A percentile compares a stretch with the other conserved stretches of the same genome.
These are phyloP conservation scores for Conringia planisiliqua DNA, from an alignment of 345 rosid species.

Conservation along the genomic window DNA sequence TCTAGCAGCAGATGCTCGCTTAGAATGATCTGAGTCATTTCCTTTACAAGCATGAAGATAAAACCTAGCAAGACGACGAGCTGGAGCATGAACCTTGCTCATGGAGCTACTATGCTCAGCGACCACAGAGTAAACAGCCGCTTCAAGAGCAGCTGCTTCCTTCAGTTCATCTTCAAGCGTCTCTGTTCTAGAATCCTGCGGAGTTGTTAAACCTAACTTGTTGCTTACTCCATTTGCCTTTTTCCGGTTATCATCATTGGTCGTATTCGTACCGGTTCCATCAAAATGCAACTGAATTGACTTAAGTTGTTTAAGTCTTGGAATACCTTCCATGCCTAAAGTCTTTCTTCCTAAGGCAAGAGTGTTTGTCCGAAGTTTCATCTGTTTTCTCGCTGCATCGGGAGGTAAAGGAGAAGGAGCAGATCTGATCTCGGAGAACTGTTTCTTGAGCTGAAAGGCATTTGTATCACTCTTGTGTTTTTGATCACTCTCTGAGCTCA, in stretches of 20 bases:
- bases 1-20: slow-evolving; percentile 67
- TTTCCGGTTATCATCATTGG: slow-evolving; percentile 24
- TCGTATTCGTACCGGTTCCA: slow-evolving; percentile 16
- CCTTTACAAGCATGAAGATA: slow-evolving; percentile 72
- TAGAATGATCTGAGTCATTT: slow-evolving; percentile 33
- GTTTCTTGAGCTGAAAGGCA: slow-evolving; percentile 30
- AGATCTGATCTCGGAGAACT: slow-evolving; percentile 38
- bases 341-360: slow-evolving; percentile 43
- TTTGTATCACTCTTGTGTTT: slow-evolving; percentile 33
- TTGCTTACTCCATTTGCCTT: slow-evolving; percentile 15
- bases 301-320: slow-evolving; percentile 52
- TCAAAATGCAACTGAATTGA: slow-evolving; percentile 53
- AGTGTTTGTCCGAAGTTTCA: slow-evolving; percentile 54
- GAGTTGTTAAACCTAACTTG: slow-evolving; percentile 18
- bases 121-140: slow-evolving; percentile 76
- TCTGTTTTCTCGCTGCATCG: slow-evolving; percentile 45
- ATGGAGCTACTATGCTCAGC: slow-evolving; percentile 92
- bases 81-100: slow-evolving; percentile 83
- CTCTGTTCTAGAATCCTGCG: slow-evolving; percentile 49
- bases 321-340: slow-evolving; percentile 44
- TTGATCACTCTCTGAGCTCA: slow-evolving; percentile 19
- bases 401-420: slow-evolving; percentile 33
- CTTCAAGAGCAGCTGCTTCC: slow-evolving; percentile 89
- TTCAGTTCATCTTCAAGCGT: slow-evolving; percentile 79
- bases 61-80: slow-evolving; percentile 86